Percentiles rank a stretch among this genome's conserved stretches.
Evolutionary conservation across 1,284 basidiomycete genomes (phyloP).

Genomic region (Omphalotus olearius): DNA sequence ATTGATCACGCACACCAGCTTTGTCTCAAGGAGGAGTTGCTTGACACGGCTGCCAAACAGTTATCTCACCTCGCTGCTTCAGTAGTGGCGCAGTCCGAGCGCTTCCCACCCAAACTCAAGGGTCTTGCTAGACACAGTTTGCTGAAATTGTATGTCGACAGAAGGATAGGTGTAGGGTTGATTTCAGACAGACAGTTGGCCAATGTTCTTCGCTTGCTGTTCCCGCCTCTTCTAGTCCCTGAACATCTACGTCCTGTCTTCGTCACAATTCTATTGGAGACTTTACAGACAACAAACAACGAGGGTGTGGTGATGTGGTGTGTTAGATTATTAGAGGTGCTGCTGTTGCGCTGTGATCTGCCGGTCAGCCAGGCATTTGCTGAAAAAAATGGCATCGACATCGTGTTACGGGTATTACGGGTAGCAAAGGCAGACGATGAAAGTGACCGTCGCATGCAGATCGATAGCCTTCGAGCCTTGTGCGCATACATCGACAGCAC

Average conservation of each 20-base stretch:
- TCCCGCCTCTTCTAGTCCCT: constrained; percentile 24
- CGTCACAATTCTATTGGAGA: constrained; percentile 26
- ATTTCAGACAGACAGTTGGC: constrained; percentile 27
- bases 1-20: constrained; percentile 26
- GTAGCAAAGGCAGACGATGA: constrained; percentile 27
- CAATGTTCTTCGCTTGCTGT: constrained; percentile 32
- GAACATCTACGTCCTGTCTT: constrained; percentile 23
- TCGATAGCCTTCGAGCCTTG: constrained; percentile 32
- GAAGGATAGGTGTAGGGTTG: constrained; percentile 25
- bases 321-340: constrained; percentile 28
- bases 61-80: constrained; percentile 29
- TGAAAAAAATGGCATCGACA: constrained; percentile 27
- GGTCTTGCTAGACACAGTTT: constrained; percentile 24
- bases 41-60: constrained; percentile 27
- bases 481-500: constrained; percentile 29
- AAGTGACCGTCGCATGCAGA: constrained; percentile 30
- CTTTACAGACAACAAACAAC: constrained; percentile 24
- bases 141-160: constrained; percentile 28
- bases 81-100: constrained; percentile 23
- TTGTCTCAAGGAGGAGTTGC: constrained; percentile 25
- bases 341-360: constrained; percentile 23
- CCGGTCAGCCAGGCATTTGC: constrained; percentile 26
- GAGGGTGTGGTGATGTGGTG: constrained; percentile 28
- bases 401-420: constrained; percentile 30
- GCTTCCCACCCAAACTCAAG: constrained; percentile 24